Conservation (phyloP, 805 yeast genomes). For the Candida ortonii region DNA sequence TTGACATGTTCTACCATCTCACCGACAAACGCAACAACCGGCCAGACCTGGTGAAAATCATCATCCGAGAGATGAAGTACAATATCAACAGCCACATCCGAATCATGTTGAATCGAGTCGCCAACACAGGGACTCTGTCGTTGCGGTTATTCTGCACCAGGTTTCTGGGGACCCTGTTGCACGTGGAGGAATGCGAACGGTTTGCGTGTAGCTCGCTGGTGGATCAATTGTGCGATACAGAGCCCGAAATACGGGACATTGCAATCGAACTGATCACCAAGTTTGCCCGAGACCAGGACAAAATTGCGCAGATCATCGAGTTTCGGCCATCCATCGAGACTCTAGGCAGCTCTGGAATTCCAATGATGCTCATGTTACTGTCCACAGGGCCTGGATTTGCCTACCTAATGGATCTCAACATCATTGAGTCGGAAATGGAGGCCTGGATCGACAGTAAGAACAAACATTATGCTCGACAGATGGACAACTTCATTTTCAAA, state of each 20-base stretch:
- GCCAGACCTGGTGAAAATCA: constrained; percentile 53
- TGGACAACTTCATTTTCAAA: constrained; percentile 40
- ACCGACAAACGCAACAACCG: constrained; percentile 50
- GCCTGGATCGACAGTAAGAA: constrained; percentile 57
- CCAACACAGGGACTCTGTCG: constrained; percentile 50
- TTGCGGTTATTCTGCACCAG: constrained; percentile 59
- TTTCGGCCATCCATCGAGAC: constrained; percentile 52
- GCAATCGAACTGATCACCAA: constrained; percentile 56
- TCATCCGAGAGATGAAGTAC: constrained; percentile 63
- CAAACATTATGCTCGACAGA: constrained; percentile 43
- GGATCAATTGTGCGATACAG: constrained; percentile 67
- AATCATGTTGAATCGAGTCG: constrained; percentile 60
- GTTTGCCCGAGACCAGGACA: constrained; percentile 45
- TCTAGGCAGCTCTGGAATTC: constrained; percentile 33
- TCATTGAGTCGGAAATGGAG: constrained; percentile 62
- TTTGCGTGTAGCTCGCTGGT: constrained; percentile 58
- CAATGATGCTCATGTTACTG: constrained; percentile 60
- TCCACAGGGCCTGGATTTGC: constrained; percentile 68
- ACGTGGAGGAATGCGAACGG: constrained; percentile 32
- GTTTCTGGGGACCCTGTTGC: constrained; percentile 43
- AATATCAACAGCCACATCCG: constrained; percentile 58
- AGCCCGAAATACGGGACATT: constrained; percentile 48
- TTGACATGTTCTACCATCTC: constrained; percentile 74
- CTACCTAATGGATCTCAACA: constrained; percentile 56
- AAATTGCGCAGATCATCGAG: constrained; percentile 49